Conservation (phyloP, 2,329 filamentous ascomycete species). For the Aspergillus texensis region DNA sequence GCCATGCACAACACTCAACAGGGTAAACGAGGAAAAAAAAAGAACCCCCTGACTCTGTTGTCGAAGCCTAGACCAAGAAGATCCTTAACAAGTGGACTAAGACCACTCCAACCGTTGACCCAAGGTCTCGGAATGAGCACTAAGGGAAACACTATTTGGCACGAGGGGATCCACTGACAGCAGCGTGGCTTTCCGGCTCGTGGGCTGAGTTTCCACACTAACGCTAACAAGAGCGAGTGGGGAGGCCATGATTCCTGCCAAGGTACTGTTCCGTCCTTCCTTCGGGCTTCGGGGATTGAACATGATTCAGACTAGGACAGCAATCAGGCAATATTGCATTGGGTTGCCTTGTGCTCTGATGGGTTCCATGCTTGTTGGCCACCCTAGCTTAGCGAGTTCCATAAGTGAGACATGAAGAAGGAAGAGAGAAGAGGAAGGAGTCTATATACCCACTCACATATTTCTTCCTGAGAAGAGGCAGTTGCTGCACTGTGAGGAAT, state of each 20-base stretch:
- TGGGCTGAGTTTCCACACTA: not conserved
- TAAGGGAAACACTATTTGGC: not conserved
- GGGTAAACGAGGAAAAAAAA: not conserved
- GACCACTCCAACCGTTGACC: constrained; percentile 1
- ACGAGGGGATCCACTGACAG: not conserved
- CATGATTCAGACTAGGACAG: not conserved
- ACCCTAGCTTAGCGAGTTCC: not conserved
- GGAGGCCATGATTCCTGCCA: constrained; percentile 1
- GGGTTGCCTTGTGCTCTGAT: not conserved
- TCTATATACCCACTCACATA: too few relatives aligned
- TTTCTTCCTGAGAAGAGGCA: too few relatives aligned
- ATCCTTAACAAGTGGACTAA: not conserved
- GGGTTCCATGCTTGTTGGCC: not conserved
- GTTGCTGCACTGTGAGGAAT: not conserved
- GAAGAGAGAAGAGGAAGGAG: not conserved
- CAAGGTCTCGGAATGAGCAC: constrained; percentile 1
- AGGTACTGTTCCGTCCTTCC: not conserved
- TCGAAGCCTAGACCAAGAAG: not conserved
- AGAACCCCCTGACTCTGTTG: not conserved
- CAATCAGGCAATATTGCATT: not conserved
- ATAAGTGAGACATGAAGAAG: not conserved
- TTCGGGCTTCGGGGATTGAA: not conserved
- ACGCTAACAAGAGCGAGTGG: not conserved
- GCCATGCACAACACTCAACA: not conserved
- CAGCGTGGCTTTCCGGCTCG: constrained; percentile 4